Base-by-base conservation (phyloP, 2,329 filamentous ascomycete genomes). In the Didymella lethalis region DNA sequence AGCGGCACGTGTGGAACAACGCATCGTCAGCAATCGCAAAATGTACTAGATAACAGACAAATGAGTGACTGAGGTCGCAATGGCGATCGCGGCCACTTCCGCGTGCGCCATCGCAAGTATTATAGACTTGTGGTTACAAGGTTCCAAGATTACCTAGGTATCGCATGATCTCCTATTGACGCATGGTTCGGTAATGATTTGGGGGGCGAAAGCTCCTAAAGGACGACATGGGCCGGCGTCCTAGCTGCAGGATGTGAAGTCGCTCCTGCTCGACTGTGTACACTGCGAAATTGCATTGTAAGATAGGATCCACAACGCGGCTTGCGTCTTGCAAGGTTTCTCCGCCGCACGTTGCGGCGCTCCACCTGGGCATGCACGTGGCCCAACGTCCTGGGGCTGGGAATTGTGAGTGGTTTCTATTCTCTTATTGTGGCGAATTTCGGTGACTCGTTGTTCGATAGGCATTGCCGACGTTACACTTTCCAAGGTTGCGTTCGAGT, bases 1-100 rank as follows among this genome's bases (percentile, higher is more conserved):
- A 46, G 58, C 64, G 36, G 63, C 51, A 55, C 25, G 62, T 53
- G 28, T 59, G 40, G 52, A 62, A 41, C 63, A 62, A 54, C 58
- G 59, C 69, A 71, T 71, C n/a, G 38, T 68, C n/a, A 56, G 14
- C 7, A 18, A 14, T 16, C 4, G 14, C 8, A 41, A 46, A 11
- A 41, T 7, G 26, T 38, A 40, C 29, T 53, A 45, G 7, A 41
- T 32, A 41, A 16, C 18, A 16, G 48, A 46, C 5, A 29, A 62
- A 47, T 25, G 36, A 41, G 29, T 52, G 45, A 36, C 12, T 49
- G 44, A 49, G 45, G 25, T 43, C 18, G 14, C 38, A 26, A 28
- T 41, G 38, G 45, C 45, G 31, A 20, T 46, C 29, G 26, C 32
- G 25, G 46, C 47, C 41, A 41, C 40, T 49, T 41, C 40, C 41